Percentiles rank a stretch among this genome's conserved stretches.
These are phyloP conservation scores for Solanum boliviense DNA, from an alignment of 257 asterid species.

Conservation along the genomic window DNA sequence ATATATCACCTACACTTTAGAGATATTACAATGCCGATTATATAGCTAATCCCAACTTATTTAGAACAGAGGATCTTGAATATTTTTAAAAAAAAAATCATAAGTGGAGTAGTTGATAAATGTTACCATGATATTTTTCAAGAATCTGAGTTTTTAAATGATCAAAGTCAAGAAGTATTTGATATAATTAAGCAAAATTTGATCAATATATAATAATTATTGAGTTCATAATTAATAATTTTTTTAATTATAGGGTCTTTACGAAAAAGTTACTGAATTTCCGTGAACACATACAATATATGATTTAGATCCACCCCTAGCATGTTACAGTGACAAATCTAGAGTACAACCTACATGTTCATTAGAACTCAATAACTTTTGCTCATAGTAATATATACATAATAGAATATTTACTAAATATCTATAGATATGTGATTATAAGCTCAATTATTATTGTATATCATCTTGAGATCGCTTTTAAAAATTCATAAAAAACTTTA, in stretches of 20 bases:
- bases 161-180: neutral
- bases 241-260: neutral
- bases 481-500: too few species aligned
- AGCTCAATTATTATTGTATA: neutral
- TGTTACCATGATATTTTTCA: neutral
- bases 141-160: neutral
- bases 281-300: neutral
- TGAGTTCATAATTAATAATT: neutral
- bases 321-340: neutral
- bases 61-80: neutral
- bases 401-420: neutral
- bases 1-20: neutral
- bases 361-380: neutral
- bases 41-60: neutral
- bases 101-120: too few species aligned
- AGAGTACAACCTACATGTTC: neutral
- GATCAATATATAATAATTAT: neutral
- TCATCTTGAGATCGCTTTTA: neutral
- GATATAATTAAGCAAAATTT: neutral
- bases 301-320: neutral
- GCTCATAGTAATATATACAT: neutral
- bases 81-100: too few species aligned
- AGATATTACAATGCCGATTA: fast-evolving
- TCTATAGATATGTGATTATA: neutral
- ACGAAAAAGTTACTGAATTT: neutral